These are phyloP conservation scores for Schrenkiella parvula DNA, from an alignment of 345 rosid genomes.

Conservation along the genomic window DNA sequence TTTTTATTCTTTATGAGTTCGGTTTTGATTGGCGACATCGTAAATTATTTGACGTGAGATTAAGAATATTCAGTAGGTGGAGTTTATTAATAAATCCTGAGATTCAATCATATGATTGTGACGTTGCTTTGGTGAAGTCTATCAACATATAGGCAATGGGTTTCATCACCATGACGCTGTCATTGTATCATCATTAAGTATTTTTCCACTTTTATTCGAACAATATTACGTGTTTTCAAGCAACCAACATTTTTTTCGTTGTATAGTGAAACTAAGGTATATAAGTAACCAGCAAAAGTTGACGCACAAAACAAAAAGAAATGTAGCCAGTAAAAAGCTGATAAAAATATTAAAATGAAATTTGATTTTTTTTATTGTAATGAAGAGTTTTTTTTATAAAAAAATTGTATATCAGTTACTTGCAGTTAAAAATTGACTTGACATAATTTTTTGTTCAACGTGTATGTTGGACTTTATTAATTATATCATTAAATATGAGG, in stretches of 20 bases:
- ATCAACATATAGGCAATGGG: not conserved
- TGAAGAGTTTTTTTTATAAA: not conserved
- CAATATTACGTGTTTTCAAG: not conserved
- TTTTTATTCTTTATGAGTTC: too few relatives aligned
- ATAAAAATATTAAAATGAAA: not conserved
- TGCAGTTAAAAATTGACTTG: not conserved
- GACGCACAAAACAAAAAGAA: not conserved
- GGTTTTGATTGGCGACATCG: too few relatives aligned
- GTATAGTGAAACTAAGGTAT: slow-evolving; percentile 1
- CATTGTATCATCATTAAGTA: slow-evolving; percentile 19
- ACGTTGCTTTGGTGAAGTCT: slow-evolving; percentile 11
- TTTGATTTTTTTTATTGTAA: not conserved
- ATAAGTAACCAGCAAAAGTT: not conserved
- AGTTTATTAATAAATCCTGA: slow-evolving; percentile 3
- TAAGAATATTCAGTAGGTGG: slow-evolving; percentile 24
- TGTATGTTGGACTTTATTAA: not conserved
- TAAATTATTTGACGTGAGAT: too few relatives aligned
- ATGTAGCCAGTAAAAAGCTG: not conserved
- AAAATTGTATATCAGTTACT: not conserved
- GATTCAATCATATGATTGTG: slow-evolving; percentile 18
- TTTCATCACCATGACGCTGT: slow-evolving; percentile 30
- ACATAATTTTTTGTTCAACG: not conserved
- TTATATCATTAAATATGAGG: not conserved
- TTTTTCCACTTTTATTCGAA: not conserved
- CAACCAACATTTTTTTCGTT: not conserved